A percentile compares a stretch with the other conserved stretches of the same genome.
phyloP scores from a whole-genome alignment of 2,329 filamentous ascomycete genomes.

The Gaeumannomyces tritici region DNA sequence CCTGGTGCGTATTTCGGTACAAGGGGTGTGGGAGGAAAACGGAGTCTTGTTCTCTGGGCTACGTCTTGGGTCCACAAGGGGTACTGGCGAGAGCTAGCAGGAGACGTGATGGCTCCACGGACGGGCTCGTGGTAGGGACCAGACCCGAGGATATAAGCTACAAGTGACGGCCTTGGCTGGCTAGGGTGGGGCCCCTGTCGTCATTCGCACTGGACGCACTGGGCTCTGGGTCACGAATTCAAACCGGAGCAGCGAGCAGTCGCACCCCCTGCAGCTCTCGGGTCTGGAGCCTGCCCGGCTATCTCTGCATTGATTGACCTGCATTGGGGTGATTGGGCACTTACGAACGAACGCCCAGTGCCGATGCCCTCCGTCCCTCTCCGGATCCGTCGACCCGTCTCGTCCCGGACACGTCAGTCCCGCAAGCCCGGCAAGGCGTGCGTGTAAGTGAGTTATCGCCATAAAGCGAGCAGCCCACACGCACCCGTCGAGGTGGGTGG shows the following conservation, averaged over 20 bases:
- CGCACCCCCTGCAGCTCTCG: conserved; percentile 4
- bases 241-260: conserved; percentile 4
- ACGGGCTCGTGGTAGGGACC: conserved; percentile 4
- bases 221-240: conserved; percentile 5
- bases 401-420: background rate
- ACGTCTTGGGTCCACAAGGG: conserved; percentile 1
- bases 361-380: background rate
- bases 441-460: background rate
- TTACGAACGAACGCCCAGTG: background rate
- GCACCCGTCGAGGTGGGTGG: too few species aligned
- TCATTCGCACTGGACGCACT: background rate
- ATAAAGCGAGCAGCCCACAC: too few species aligned
- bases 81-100: background rate
- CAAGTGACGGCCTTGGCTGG: background rate
- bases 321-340: background rate
- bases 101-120: conserved; percentile 4
- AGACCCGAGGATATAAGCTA: conserved; percentile 2
- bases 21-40: background rate
- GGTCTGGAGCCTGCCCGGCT: background rate
- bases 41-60: background rate
- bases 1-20: background rate
- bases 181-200: background rate
- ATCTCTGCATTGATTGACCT: conserved; percentile 1
- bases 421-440: background rate
- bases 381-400: background rate